Conservation (phyloP, 2,329 filamentous ascomycete genomes). For the Phyllosticta capitalensis region DNA sequence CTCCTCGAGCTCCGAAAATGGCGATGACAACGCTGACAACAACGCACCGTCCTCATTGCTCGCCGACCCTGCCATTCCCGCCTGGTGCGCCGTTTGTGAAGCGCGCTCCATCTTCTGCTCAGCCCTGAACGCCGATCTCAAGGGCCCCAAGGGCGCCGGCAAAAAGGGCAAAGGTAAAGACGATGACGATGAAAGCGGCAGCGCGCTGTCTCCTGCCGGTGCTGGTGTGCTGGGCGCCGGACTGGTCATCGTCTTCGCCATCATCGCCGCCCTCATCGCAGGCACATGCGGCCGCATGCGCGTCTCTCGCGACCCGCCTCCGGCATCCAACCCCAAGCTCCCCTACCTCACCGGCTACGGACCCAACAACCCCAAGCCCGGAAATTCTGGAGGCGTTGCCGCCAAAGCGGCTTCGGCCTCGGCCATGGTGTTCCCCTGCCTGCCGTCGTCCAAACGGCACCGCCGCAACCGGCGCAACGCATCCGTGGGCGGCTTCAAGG, state of each 20-base stretch:
- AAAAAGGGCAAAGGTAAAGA: neutral
- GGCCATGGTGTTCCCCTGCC: constrained; percentile 21
- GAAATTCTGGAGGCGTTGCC: neutral
- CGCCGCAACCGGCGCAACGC: constrained; percentile 22
- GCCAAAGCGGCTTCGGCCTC: constrained; percentile 31
- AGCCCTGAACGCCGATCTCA: constrained; percentile 15
- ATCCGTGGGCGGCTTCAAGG: constrained; percentile 47
- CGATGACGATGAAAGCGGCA: neutral
- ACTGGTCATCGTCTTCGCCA: constrained; percentile 38
- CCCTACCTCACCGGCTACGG: neutral
- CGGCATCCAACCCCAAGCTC: neutral
- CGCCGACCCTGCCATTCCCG: constrained; percentile 18
- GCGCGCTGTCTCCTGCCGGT: constrained; percentile 29
- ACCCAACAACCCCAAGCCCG: neutral
- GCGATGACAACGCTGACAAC: constrained; percentile 25
- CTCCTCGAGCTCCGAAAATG: constrained; percentile 29
- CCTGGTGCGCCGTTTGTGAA: constrained; percentile 46
- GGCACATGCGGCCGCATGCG: neutral
- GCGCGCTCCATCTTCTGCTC: constrained; percentile 42
- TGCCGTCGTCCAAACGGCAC: neutral
- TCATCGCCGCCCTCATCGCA: constrained; percentile 26
- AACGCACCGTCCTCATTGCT: neutral
- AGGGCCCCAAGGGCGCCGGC: neutral
- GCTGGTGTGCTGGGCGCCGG: constrained; percentile 49
- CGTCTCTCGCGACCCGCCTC: neutral